These are phyloP conservation scores for Epichloe sibirici DNA, from an alignment of 2,329 filamentous ascomycete species.

Conservation along the genomic window DNA sequence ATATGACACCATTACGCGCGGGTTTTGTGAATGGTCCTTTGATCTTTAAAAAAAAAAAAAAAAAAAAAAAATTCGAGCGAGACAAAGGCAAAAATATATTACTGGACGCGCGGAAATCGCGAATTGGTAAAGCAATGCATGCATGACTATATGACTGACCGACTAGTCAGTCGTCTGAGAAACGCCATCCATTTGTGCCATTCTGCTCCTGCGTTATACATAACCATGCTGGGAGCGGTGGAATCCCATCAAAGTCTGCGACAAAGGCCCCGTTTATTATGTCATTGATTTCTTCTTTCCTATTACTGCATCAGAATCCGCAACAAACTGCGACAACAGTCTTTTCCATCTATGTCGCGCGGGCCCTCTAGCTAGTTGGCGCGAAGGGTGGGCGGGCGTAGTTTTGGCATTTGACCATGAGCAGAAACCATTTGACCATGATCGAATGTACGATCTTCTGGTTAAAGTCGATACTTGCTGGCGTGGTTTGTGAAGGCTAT, in stretches of 20 bases:
- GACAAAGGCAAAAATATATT: too few relatives aligned
- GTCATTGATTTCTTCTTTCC: not conserved
- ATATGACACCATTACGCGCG: not conserved
- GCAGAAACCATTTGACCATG: slow-evolving; percentile 3
- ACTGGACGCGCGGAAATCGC: too few relatives aligned
- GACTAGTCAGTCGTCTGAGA: too few relatives aligned
- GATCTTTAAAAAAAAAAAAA: too few relatives aligned
- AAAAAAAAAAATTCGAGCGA: too few relatives aligned
- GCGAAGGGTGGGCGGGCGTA: not conserved
- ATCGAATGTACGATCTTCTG: slow-evolving; percentile 4
- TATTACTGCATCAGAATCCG: not conserved
- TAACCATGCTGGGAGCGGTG: not conserved
- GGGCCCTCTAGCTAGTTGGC: not conserved
- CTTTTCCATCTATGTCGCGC: not conserved
- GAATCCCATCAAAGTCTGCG: not conserved
- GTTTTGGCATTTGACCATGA: slow-evolving; percentile 3
- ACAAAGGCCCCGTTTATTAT: not conserved
- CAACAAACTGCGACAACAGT: not conserved
- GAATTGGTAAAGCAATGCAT: too few relatives aligned
- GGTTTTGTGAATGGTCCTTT: too few relatives aligned
- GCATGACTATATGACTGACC: too few relatives aligned
- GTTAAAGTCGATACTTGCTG: slow-evolving; percentile 4
- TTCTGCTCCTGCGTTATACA: too few relatives aligned
- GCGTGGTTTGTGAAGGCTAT: slow-evolving; percentile 1
- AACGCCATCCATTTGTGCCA: too few relatives aligned